These are phyloP conservation scores for Trichoderma afroharzianum DNA, from an alignment of 2,329 filamentous ascomycete species.

Conservation along the genomic window DNA sequence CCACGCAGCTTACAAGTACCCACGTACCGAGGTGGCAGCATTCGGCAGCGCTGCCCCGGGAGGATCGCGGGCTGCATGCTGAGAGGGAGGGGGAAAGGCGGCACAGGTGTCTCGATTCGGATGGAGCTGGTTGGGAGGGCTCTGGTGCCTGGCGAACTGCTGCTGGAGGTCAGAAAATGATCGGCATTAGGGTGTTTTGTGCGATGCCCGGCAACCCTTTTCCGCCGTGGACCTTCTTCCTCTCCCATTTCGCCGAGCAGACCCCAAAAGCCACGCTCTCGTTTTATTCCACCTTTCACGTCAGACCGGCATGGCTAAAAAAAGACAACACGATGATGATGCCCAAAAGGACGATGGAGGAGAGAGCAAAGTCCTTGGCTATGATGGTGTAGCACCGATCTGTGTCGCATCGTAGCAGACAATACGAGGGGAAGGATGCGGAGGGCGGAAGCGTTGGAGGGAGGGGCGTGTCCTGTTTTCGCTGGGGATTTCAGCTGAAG, in stretches of 20 bases:
- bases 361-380: background rate
- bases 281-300: background rate
- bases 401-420: background rate
- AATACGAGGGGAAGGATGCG: constrained; percentile 3
- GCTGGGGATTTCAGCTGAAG: background rate
- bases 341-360: background rate
- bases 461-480: background rate
- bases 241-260: background rate
- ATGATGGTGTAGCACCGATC: background rate
- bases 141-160: background rate
- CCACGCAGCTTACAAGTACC: background rate
- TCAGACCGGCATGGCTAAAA: background rate
- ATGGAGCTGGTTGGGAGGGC: background rate
- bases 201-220: background rate
- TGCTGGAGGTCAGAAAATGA: background rate
- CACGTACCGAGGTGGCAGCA: background rate
- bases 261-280: background rate
- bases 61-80: background rate
- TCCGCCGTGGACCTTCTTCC: background rate
- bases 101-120: background rate
- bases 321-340: background rate
- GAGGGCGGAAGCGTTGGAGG: background rate
- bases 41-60: background rate
- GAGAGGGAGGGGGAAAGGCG: background rate
- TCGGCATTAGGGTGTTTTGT: background rate